phyloP scores from a whole-genome alignment of 2,329 filamentous ascomycete species.

The Exophiala phaeomuriformis region DNA sequence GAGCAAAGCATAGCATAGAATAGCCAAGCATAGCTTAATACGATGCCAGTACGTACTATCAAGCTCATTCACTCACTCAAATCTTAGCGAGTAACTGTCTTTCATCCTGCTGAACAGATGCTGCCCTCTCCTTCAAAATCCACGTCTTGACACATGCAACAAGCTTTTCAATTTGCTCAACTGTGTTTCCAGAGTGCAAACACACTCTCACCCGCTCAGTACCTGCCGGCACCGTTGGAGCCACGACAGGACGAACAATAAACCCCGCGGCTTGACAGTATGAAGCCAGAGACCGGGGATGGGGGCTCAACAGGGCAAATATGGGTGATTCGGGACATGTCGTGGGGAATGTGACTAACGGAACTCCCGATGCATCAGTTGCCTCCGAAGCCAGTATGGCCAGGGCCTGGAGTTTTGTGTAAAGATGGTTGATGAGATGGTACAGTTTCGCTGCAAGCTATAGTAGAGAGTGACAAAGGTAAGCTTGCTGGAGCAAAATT shows the following conservation, averaged over 20 bases:
- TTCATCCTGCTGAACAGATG: not conserved
- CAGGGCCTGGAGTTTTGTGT: slow-evolving; percentile 39
- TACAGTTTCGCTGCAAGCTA: slow-evolving; percentile 43
- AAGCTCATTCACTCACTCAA: not conserved
- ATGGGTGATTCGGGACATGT: slow-evolving; percentile 53
- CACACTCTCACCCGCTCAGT: slow-evolving; percentile 60
- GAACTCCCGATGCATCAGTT: slow-evolving; percentile 34
- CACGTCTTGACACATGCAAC: slow-evolving; percentile 45
- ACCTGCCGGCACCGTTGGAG: slow-evolving; percentile 59
- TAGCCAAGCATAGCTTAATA: not conserved
- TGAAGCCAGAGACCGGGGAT: slow-evolving; percentile 52
- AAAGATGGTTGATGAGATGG: slow-evolving; percentile 41
- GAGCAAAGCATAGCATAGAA: not conserved
- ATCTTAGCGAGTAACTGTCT: not conserved
- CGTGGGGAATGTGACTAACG: slow-evolving; percentile 15
- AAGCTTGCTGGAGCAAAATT: not conserved
- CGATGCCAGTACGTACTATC: not conserved
- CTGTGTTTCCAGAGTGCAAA: slow-evolving; percentile 59
- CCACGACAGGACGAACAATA: slow-evolving; percentile 58
- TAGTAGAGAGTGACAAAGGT: not conserved
- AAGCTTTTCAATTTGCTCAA: slow-evolving; percentile 50
- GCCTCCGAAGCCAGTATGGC: slow-evolving; percentile 21
- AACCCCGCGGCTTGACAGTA: slow-evolving; percentile 54
- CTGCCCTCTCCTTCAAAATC: slow-evolving; percentile 30
- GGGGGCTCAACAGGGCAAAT: slow-evolving; percentile 53